A percentile compares a stretch with the other conserved stretches of the same genome.
Conservation (phyloP, 164 flowering plant species). For the Magnolia officinalis region DNA sequence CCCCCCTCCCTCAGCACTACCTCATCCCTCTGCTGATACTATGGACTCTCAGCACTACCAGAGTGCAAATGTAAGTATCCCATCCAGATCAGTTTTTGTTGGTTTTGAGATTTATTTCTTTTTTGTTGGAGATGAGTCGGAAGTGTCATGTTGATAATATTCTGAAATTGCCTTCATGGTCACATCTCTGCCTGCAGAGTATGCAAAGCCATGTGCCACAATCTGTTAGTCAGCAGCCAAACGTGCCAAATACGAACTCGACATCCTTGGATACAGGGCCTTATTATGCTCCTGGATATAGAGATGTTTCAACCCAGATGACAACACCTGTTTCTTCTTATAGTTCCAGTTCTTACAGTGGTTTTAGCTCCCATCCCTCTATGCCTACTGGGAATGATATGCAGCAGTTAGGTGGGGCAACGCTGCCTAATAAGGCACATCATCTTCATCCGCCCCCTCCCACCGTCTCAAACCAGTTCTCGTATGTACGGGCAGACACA, state of each 20-base stretch:
- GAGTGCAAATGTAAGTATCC: constrained; percentile 30
- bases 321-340: constrained; percentile 33
- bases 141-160: neutral
- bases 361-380: constrained; percentile 26
- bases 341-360: constrained; percentile 26
- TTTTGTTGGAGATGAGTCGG: constrained; percentile 5
- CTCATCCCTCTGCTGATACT: constrained; percentile 25
- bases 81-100: neutral
- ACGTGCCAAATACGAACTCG: constrained; percentile 29
- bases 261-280: constrained; percentile 26
- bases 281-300: constrained; percentile 35
- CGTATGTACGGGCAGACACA: constrained; percentile 53
- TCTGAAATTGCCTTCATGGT: constrained; percentile 5
- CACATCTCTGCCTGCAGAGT: constrained; percentile 27
- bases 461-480: constrained; percentile 70
- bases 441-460: constrained; percentile 68
- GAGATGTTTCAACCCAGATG: constrained; percentile 34
- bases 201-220: constrained; percentile 28
- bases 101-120: neutral
- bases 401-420: constrained; percentile 32
- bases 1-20: constrained; percentile 18
- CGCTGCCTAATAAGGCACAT: constrained; percentile 38
- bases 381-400: constrained; percentile 27
- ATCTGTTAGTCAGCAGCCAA: constrained; percentile 25
- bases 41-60: constrained; percentile 24